Evolutionary conservation across 495 filamentous ascomycete species (phyloP).

Genomic region (Penicillium soppii): DNA sequence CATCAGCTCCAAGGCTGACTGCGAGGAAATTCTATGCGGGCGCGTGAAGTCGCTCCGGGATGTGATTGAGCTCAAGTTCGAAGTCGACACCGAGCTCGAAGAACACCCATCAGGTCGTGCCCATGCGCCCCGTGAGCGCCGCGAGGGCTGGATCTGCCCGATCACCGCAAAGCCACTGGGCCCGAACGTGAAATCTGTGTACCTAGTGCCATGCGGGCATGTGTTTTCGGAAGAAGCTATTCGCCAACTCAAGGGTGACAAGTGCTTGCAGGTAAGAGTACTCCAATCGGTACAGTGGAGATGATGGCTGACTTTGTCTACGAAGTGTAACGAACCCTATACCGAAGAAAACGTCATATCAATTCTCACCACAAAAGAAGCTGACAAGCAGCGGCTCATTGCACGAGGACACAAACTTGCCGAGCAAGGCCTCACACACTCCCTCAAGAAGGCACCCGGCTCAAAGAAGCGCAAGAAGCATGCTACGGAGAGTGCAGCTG

Average conservation of each 20-base stretch:
- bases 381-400: conserved; percentile 67
- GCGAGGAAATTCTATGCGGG: conserved; percentile 65
- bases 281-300: neutral
- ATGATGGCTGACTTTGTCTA: neutral
- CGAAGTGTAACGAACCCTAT: conserved; percentile 71
- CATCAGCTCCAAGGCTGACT: conserved; percentile 55
- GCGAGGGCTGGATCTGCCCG: conserved; percentile 76
- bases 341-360: conserved; percentile 74
- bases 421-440: conserved; percentile 75
- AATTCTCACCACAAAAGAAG: conserved; percentile 70
- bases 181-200: conserved; percentile 74
- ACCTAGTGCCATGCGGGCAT: conserved; percentile 93
- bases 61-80: conserved; percentile 85
- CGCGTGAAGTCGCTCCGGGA: conserved; percentile 81
- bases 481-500: conserved; percentile 25
- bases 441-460: conserved; percentile 75
- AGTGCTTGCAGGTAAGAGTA: conserved; percentile 56
- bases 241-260: conserved; percentile 67
- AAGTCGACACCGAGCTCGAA: conserved; percentile 48
- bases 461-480: conserved; percentile 71
- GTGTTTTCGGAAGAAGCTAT: conserved; percentile 85
- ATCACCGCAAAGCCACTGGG: conserved; percentile 86
- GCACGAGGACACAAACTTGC: conserved; percentile 64
- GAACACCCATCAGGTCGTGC: conserved; percentile 26
- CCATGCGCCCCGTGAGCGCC: conserved; percentile 37